These are phyloP conservation scores for Coemansia sp. DNA, from an alignment of 192 early-diverging fungal species.

Conservation along the genomic window DNA sequence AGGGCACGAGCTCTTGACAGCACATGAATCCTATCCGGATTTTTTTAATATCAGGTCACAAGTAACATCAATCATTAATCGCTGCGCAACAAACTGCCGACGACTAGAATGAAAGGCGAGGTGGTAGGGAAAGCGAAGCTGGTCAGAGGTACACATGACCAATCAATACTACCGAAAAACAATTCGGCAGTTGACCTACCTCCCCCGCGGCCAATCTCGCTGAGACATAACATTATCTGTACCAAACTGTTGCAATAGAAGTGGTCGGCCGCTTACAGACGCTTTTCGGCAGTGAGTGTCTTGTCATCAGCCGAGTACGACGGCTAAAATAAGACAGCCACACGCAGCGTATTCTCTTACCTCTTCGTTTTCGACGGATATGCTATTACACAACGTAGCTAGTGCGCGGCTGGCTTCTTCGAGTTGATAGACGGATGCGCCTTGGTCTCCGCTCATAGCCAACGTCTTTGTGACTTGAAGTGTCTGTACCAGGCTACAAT, in stretches of 20 bases:
- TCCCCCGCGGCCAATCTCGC: not conserved
- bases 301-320: too few species aligned
- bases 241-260: too few species aligned
- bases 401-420: slow-evolving; percentile 46
- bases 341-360: slow-evolving; percentile 13
- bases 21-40: slow-evolving; percentile 11
- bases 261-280: too few species aligned
- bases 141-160: slow-evolving; percentile 5
- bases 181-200: not conserved
- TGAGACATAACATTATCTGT: not conserved
- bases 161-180: not conserved
- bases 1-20: not conserved
- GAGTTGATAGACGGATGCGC: slow-evolving; percentile 34
- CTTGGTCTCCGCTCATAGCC: slow-evolving; percentile 41
- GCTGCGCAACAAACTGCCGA: not conserved
- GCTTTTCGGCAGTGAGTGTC: too few species aligned
- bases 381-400: slow-evolving; percentile 38
- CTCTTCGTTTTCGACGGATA: slow-evolving; percentile 26
- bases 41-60: slow-evolving; percentile 15
- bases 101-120: slow-evolving; percentile 11
- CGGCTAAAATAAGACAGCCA: not conserved
- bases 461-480: slow-evolving; percentile 9
- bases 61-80: not conserved
- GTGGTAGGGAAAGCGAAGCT: slow-evolving; percentile 5
- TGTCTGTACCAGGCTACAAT: slow-evolving; percentile 21